These are phyloP conservation scores for Filobasidium wieringae DNA, from an alignment of 768 basidiomycete species.

Conservation along the genomic window DNA sequence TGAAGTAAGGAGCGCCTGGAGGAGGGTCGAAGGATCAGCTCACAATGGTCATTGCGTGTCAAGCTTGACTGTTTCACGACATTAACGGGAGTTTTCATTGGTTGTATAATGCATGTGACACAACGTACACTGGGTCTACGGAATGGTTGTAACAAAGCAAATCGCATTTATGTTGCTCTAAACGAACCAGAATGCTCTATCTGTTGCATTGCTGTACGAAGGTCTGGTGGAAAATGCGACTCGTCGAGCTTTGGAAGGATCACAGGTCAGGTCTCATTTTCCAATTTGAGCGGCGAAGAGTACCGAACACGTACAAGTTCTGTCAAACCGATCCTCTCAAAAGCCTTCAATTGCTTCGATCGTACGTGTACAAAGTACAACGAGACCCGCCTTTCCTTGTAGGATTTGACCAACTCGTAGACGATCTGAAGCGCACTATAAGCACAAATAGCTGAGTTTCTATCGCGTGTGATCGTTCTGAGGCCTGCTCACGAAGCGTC, in stretches of 20 bases:
- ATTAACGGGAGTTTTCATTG: too few relatives aligned
- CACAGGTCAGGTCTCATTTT: neutral
- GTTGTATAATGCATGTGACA: too few relatives aligned
- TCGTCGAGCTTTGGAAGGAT: neutral
- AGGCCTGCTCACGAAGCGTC: conserved; percentile 74
- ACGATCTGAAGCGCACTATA: conserved; percentile 71
- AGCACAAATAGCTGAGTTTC: neutral
- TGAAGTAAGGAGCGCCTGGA: too few relatives aligned
- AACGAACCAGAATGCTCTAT: neutral
- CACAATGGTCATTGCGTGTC: too few relatives aligned
- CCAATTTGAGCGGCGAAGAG: neutral
- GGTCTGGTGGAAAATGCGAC: neutral
- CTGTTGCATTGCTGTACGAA: neutral
- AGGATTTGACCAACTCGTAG: conserved; percentile 63
- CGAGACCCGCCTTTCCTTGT: conserved; percentile 48
- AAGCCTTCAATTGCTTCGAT: conserved; percentile 23
- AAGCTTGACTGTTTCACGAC: too few relatives aligned
- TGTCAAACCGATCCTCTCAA: conserved; percentile 32
- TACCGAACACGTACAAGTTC: conserved; percentile 22
- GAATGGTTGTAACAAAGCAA: too few relatives aligned
- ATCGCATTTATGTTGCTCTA: too few relatives aligned
- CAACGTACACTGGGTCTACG: too few relatives aligned
- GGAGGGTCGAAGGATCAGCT: too few relatives aligned
- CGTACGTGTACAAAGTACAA: conserved; percentile 39
- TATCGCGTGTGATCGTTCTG: too few relatives aligned